Conservation (phyloP, 2,329 filamentous ascomycete species). For the Trichoderma harzianum region DNA sequence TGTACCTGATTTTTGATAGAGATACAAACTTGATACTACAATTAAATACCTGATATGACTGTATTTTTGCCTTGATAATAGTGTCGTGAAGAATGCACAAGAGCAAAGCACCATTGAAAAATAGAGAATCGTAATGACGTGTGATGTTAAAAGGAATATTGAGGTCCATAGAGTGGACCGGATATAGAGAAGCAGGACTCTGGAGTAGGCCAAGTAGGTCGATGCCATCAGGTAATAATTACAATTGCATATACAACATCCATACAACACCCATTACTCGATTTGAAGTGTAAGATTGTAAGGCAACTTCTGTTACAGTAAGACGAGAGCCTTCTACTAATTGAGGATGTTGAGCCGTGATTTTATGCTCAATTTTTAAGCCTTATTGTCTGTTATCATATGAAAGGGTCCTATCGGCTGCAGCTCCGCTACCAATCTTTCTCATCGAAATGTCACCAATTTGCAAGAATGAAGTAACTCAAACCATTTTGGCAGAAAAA, state of each 20-base stretch:
- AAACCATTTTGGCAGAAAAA: not conserved
- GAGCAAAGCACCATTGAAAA: not conserved
- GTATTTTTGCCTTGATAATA: not conserved
- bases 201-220: not conserved
- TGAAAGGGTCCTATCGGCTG: not conserved
- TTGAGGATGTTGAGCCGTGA: not conserved
- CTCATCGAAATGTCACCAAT: not conserved
- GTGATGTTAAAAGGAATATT: too few relatives aligned
- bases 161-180: too few relatives aligned
- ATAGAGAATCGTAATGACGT: not conserved
- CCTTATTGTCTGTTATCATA: not conserved
- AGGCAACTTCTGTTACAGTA: not conserved
- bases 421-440: not conserved
- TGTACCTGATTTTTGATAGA: not conserved
- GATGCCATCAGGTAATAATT: not conserved
- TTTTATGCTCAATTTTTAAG: not conserved
- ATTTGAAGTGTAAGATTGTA: not conserved
- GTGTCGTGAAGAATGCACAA: not conserved
- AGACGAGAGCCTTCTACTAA: not conserved
- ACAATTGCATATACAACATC: not conserved
- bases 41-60: not conserved
- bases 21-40: not conserved
- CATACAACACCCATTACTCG: not conserved
- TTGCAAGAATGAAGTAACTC: not conserved
- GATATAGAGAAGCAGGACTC: not conserved